Evolutionary conservation across 768 basidiomycete genomes (phyloP), one percentile per base, ranked within the genome.

Genomic region (Arthromyces matolae): DNA sequence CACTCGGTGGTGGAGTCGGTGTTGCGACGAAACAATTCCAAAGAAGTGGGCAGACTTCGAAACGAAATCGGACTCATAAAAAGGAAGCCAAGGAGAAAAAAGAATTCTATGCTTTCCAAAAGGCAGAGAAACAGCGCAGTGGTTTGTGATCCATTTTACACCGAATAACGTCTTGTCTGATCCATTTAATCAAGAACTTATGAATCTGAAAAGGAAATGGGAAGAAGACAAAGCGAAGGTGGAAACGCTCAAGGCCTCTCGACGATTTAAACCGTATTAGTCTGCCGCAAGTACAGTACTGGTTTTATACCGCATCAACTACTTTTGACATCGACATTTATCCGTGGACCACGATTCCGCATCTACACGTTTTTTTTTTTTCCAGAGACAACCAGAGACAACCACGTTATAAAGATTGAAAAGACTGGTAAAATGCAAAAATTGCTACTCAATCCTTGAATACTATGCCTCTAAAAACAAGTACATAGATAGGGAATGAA

Each of bases 101-200:
- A 38, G 76, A 77, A 3, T 94, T 96, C 62, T 95, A 97, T 65
- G 84, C 82, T 20, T 95, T 93, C 77, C 92, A 96, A 65, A 82
- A 84, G 60, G 86, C 85, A 39, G 93, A 93, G 66, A 87, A 86
- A 70, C 93, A 93, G 64, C 71, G 91, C 49, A 79, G 85, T 65
- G 84, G 93, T 93, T 57, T 46, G 70, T n/a, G n/a, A n/a, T 55
- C 24, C 44, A 59, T 53, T 29, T 4, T 39, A 53, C 4, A 3
- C 8, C 24, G 29, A 25, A 22, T 47, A 22, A 16, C 8, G 37
- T 42, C 22, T 1, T 34, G n/a, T 25, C 54, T 39, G 45, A 13
- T 39, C 44, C 20, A 22, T 20, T 53, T 41, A 13, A 20, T n/a
- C 14, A 50, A 93, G 91, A 69, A 72, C 72, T 76, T 72, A 82